A percentile compares a stretch with the other conserved stretches of the same genome.
Conservation (phyloP, 1,139 yeast species). For the Diutina neorugosa region DNA sequence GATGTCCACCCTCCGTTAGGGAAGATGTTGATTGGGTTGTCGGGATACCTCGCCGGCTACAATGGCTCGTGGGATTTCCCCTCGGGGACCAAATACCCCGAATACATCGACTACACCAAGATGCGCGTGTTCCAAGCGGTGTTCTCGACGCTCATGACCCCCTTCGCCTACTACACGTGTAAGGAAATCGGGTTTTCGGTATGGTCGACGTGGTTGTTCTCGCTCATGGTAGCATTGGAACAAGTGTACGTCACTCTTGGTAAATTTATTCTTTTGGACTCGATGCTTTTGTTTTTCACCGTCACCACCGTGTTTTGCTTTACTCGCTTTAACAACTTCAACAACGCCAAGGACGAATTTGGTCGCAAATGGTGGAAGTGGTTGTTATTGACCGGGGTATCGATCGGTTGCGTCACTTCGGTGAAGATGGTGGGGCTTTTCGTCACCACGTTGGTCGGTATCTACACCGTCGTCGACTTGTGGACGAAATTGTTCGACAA, state of each 20-base stretch:
- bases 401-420: slow-evolving; percentile 86
- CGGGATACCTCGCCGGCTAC: slow-evolving; percentile 90
- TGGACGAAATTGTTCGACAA: slow-evolving; percentile 59
- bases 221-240: slow-evolving; percentile 80
- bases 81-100: slow-evolving; percentile 79
- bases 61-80: slow-evolving; percentile 94
- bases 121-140: slow-evolving; percentile 93
- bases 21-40: slow-evolving; percentile 89
- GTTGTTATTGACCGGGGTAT: slow-evolving; percentile 64
- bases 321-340: slow-evolving; percentile 67
- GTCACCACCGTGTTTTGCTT: slow-evolving; percentile 70
- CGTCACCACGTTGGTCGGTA: slow-evolving; percentile 71
- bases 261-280: slow-evolving; percentile 84
- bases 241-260: slow-evolving; percentile 82
- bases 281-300: slow-evolving; percentile 91
- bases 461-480: slow-evolving; percentile 70
- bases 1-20: slow-evolving; percentile 99
- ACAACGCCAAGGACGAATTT: slow-evolving; percentile 45
- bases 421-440: slow-evolving; percentile 96
- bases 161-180: slow-evolving; percentile 85
- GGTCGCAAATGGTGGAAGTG: slow-evolving; percentile 89
- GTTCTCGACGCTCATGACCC: slow-evolving; percentile 84
- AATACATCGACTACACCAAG: slow-evolving; percentile 69
- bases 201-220: slow-evolving; percentile 79
- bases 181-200: slow-evolving; percentile 74